A percentile compares a stretch with the other conserved stretches of the same genome.
Conservation (phyloP, 2,329 filamentous ascomycete genomes). For the Neonectria neomacrospora region DNA sequence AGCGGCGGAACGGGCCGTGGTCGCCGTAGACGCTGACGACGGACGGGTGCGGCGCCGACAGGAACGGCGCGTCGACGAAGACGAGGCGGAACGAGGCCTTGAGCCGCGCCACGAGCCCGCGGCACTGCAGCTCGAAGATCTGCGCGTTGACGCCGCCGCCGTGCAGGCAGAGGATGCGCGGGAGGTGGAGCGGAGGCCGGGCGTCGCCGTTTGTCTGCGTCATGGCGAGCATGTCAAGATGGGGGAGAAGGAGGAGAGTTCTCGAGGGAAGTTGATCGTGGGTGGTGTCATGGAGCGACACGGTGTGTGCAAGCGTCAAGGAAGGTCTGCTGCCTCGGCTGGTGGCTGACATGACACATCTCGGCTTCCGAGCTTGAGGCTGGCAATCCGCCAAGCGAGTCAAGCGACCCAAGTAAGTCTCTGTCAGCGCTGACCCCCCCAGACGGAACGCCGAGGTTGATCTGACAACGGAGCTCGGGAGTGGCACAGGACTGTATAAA, state of each 20-base stretch:
- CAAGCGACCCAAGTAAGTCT: neutral
- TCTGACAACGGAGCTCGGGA: neutral
- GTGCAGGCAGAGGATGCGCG: conserved; percentile 83
- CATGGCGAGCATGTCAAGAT: conserved; percentile 1
- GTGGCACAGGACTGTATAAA: neutral
- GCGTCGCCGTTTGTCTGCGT: conserved; percentile 11
- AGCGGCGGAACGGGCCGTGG: conserved; percentile 71
- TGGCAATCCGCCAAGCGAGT: neutral
- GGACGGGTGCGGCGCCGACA: conserved; percentile 69
- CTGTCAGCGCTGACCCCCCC: neutral
- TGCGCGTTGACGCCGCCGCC: conserved; percentile 79
- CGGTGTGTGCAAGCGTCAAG: neutral
- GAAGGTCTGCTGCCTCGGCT: neutral
- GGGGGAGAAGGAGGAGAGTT: neutral
- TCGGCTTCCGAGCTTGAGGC: conserved; percentile 4
- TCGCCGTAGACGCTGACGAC: conserved; percentile 73
- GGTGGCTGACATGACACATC: conserved; percentile 5
- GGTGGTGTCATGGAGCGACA: neutral
- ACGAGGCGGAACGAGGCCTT: conserved; percentile 72
- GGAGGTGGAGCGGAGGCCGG: conserved; percentile 51
- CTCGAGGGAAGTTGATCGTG: neutral
- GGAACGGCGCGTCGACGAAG: conserved; percentile 77
- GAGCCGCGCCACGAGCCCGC: conserved; percentile 61
- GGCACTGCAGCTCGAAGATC: conserved; percentile 76
- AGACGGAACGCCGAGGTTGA: neutral